Base-by-base conservation (phyloP, 805 yeast genomes). In the Candida palmyrensis region DNA sequence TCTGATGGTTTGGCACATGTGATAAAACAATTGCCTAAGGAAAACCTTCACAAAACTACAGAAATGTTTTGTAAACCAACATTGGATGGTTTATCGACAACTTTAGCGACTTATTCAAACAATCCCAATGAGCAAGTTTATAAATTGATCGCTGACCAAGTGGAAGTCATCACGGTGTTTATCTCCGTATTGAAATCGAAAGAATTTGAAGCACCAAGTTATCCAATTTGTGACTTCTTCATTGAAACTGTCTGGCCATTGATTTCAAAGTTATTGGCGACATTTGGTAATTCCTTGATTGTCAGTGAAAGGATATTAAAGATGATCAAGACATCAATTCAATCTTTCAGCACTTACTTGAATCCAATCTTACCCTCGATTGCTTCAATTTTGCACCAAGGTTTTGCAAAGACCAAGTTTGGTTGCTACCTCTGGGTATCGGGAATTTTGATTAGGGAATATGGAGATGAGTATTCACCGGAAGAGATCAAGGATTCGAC, bases 361-460 rank as follows among this genome's bases (percentile, higher is more conserved):
- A 51, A 65, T 15, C 79, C 83, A 3, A 65, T 83, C 16, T 61
- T 89, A 13, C 73, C 77, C 3, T 67, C 74, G 10, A 71, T 87
- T 24, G 86, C 87, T 1, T 78, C 72, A 35, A 58, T 80, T 30
- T 67, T 88, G 35, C 80, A 75, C 14, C 68, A 69, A 24, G 92
- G 94, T 1, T 89, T 87, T 59, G 69, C 77, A 28, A 59, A 61
- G 18, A 81, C 82, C 14, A 73, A 77, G 22, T 75, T 63, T 48
- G 97, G 96, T 3, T 85, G 95, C 53, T 88, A 82, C 51, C 60
- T 89, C 36, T 89, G 95, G 92, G 90, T 85, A 10, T 80, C 95
- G 2, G 97, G 96, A 6, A 69, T 82, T 7, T 62, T 88, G 18
- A 76, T 84, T 33, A 75, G 84, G 36, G 90, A 85, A 39, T 89